These are phyloP conservation scores for Leersia perrieri DNA, from an alignment of 176 grass and related monocot genomes.

Conservation along the genomic window DNA sequence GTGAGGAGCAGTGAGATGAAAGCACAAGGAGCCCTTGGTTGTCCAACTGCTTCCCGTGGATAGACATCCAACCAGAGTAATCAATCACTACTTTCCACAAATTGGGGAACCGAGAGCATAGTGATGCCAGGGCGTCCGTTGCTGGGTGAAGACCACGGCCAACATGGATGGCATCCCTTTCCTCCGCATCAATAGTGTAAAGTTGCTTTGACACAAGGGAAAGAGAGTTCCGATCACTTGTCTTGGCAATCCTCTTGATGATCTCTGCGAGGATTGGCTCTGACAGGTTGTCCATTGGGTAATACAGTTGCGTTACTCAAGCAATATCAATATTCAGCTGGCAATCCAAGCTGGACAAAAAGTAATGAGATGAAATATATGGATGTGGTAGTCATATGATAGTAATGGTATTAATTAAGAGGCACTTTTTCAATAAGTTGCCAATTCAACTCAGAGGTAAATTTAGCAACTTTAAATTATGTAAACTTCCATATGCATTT, in stretches of 20 bases:
- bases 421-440: neutral
- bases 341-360: neutral
- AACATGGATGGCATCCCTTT: constrained; percentile 44
- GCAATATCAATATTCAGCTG: neutral
- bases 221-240: constrained; percentile 51
- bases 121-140: constrained; percentile 35
- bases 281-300: constrained; percentile 50
- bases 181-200: constrained; percentile 37
- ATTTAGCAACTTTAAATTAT: neutral
- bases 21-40: constrained; percentile 48
- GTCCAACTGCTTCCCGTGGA: constrained; percentile 44
- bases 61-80: constrained; percentile 53
- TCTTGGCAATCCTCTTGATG: constrained; percentile 45
- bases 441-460: neutral
- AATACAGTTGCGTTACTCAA: neutral
- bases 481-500: neutral
- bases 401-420: neutral
- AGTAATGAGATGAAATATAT: neutral
- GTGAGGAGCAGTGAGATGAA: constrained; percentile 40
- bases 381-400: neutral
- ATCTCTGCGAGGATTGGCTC: constrained; percentile 67
- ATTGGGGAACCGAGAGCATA: constrained; percentile 51
- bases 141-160: constrained; percentile 49
- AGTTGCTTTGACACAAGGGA: constrained; percentile 58
- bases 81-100: constrained; percentile 61